Conservation (phyloP, 352 stramenopile species). For the Peronospora belbahrii region DNA sequence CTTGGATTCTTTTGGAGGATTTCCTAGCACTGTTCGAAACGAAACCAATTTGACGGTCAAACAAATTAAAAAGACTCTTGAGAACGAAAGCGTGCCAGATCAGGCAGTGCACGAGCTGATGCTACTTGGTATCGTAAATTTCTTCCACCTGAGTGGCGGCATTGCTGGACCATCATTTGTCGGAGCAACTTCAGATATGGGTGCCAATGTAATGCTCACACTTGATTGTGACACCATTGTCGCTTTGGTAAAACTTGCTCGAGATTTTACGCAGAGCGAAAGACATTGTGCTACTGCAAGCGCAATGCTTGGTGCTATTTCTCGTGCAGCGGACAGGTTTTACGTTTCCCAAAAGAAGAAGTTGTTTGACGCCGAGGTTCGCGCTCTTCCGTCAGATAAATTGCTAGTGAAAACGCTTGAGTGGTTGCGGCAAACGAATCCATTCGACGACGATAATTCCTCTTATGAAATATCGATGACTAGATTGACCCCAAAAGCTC, state of each 20-base stretch:
- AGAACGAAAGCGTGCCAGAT: background rate
- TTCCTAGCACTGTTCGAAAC: constrained; percentile 8
- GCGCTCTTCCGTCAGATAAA: constrained; percentile 19
- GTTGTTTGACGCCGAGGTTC: constrained; percentile 36
- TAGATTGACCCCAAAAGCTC: constrained; percentile 1
- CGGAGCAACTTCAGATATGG: background rate
- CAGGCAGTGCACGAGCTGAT: constrained; percentile 6
- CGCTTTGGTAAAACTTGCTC: constrained; percentile 17
- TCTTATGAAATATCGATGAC: background rate
- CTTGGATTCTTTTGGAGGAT: constrained; percentile 19
- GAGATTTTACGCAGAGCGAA: constrained; percentile 4
- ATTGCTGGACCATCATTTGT: no score
- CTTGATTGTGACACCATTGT: constrained; percentile 18
- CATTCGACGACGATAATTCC: background rate
- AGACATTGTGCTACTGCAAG: background rate
- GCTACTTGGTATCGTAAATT: constrained; percentile 19
- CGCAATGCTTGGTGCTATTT: constrained; percentile 28
- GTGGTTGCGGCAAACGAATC: constrained; percentile 20
- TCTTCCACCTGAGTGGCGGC: constrained; percentile 22
- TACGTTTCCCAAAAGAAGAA: constrained; percentile 45
- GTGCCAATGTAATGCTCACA: constrained; percentile 11
- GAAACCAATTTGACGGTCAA: constrained; percentile 18
- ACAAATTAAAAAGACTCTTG: constrained; percentile 8
- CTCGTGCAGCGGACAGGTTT: constrained; percentile 21
- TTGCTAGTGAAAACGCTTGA: constrained; percentile 31